Conservation (phyloP, 805 yeast genomes). For the Candida mattraensis region DNA sequence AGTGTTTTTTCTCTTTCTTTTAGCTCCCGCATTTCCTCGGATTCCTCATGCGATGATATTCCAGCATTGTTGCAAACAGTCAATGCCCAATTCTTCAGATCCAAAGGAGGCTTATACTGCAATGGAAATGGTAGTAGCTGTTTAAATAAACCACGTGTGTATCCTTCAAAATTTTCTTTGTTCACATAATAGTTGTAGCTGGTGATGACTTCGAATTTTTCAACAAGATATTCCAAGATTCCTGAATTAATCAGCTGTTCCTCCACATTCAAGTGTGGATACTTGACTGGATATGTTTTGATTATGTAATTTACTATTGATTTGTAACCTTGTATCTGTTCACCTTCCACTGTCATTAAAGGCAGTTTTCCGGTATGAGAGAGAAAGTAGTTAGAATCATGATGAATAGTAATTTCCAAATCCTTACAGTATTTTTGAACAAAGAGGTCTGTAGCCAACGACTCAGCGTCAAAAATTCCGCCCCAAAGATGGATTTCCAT, state of each 20-base stretch:
- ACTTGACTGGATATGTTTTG: slow-evolving; percentile 3
- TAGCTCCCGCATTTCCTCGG: slow-evolving; percentile 26
- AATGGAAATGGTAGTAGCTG: slow-evolving; percentile 65
- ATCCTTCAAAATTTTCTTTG: slow-evolving; percentile 56
- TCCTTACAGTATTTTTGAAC: slow-evolving; percentile 28
- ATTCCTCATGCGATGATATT: slow-evolving; percentile 30
- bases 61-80: slow-evolving; percentile 35
- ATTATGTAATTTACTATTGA: slow-evolving; percentile 38
- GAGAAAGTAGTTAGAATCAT: slow-evolving; percentile 58
- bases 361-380: slow-evolving; percentile 55
- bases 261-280: slow-evolving; percentile 6
- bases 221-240: slow-evolving; percentile 40
- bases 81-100: slow-evolving; percentile 36
- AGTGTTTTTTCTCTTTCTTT: slow-evolving; percentile 26
- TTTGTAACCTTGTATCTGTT: slow-evolving; percentile 40
- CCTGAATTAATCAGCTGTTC: slow-evolving; percentile 41
- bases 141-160: slow-evolving; percentile 55
- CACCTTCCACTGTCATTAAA: slow-evolving; percentile 30
- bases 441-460: slow-evolving; percentile 48
- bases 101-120: slow-evolving; percentile 68
- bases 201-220: slow-evolving; percentile 46
- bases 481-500: slow-evolving; percentile 48
- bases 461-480: slow-evolving; percentile 52
- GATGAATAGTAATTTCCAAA: slow-evolving; percentile 39
- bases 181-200: slow-evolving; percentile 59